Conservation (phyloP, 495 filamentous ascomycete genomes). For the Alectoria sarmentosa region DNA sequence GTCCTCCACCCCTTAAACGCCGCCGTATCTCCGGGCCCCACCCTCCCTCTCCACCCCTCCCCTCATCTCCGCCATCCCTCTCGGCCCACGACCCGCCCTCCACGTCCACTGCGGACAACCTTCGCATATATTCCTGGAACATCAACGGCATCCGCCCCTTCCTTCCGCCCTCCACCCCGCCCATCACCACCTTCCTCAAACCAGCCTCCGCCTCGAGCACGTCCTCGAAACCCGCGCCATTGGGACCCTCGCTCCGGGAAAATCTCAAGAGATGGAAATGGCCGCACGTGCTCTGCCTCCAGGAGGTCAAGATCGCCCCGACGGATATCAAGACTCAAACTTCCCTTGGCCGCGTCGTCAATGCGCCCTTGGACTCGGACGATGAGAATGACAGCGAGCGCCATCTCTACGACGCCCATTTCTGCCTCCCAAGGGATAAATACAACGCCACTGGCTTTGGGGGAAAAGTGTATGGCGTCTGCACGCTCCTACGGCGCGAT, state of each 20-base stretch:
- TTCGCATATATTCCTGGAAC: slow-evolving; percentile 44
- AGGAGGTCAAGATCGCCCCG: slow-evolving; percentile 46
- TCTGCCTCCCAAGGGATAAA: slow-evolving; percentile 40
- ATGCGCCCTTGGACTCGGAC: slow-evolving; percentile 12
- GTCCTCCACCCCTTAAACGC: slow-evolving; percentile 29
- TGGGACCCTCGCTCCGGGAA: slow-evolving; percentile 32
- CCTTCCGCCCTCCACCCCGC: slow-evolving; percentile 27
- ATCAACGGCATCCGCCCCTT: slow-evolving; percentile 45
- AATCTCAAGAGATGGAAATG: slow-evolving; percentile 41
- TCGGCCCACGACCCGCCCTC: not conserved
- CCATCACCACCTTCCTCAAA: slow-evolving; percentile 40
- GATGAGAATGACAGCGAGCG: slow-evolving; percentile 8
- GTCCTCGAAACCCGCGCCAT: slow-evolving; percentile 2
- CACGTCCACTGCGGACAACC: not conserved
- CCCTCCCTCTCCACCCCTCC: not conserved
- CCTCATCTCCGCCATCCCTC: not conserved
- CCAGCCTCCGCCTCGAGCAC: not conserved
- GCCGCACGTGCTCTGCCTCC: slow-evolving; percentile 43
- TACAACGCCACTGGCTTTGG: slow-evolving; percentile 43
- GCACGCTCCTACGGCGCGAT: slow-evolving; percentile 40
- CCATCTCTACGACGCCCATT: slow-evolving; percentile 36
- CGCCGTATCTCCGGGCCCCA: slow-evolving; percentile 18
- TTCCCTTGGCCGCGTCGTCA: slow-evolving; percentile 33
- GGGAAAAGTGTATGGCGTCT: slow-evolving; percentile 46
- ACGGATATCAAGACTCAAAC: slow-evolving; percentile 31